A percentile compares a stretch with the other conserved stretches of the same genome.
These are phyloP conservation scores for Parvularia atlantis DNA, from an alignment of 78 protist species.

Conservation along the genomic window DNA sequence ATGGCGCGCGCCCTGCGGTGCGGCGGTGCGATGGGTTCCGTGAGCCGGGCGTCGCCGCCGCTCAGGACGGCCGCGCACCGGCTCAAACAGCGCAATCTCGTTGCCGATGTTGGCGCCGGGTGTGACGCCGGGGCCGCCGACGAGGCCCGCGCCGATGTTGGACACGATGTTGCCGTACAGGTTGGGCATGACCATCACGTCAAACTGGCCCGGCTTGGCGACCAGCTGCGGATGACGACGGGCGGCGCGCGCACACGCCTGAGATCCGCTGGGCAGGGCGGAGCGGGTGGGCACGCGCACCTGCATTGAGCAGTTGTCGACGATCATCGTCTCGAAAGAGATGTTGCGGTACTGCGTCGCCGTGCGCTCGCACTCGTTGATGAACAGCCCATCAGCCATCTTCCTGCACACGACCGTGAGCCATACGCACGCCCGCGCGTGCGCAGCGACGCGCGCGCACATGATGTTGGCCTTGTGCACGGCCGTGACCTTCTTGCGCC, in stretches of 20 bases:
- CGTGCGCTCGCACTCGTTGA: constrained; percentile 8
- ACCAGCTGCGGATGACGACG: constrained; percentile 35
- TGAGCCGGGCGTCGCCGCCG: background rate
- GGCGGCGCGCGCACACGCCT: no score
- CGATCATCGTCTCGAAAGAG: constrained; percentile 39
- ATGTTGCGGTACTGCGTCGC: constrained; percentile 54
- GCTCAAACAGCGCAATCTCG: constrained; percentile 62
- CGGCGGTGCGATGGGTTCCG: background rate
- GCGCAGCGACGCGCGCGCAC: constrained; percentile 14
- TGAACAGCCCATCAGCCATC: constrained; percentile 30
- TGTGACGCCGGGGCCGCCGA: constrained; percentile 80
- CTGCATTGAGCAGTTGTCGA: constrained; percentile 78
- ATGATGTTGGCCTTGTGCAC: constrained; percentile 82
- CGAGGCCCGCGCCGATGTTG: constrained; percentile 72
- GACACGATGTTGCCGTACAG: constrained; percentile 75
- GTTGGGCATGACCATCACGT: constrained; percentile 79
- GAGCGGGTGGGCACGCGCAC: background rate
- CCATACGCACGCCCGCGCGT: background rate
- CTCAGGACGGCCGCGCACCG: constrained; percentile 4
- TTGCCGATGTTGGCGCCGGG: constrained; percentile 71
- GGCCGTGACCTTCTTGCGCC: constrained; percentile 65
- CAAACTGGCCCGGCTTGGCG: constrained; percentile 63
- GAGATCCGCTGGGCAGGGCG: no score
- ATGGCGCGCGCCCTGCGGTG: constrained; percentile 6
- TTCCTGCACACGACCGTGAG: background rate